phyloP scores from a whole-genome alignment of 371 early-diverging fungal genomes.

The Sporodiniella umbellata region DNA sequence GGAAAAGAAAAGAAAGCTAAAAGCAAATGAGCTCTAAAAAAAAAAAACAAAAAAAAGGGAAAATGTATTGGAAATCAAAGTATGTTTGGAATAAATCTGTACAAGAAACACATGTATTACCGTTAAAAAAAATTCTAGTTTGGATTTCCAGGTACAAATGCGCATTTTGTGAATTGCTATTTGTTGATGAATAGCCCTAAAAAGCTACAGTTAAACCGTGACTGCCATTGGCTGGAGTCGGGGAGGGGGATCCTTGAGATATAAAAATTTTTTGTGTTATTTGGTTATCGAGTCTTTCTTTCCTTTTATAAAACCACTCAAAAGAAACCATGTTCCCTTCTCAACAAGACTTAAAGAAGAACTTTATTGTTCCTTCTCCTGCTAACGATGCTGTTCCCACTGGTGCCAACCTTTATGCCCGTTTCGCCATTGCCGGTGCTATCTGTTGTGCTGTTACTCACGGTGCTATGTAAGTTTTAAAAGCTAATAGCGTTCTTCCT shows the following conservation, averaged over 20 bases:
- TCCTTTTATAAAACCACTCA: background rate
- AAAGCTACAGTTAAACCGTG: no score
- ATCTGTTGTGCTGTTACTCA: slow-evolving; percentile 74
- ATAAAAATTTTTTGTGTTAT: background rate
- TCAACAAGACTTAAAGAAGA: slow-evolving; percentile 42
- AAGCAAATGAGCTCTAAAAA: no score
- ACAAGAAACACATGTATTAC: no score
- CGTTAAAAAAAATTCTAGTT: no score
- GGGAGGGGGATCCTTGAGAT: background rate
- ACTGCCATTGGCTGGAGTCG: background rate
- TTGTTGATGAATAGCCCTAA: no score
- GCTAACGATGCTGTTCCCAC: slow-evolving; percentile 50
- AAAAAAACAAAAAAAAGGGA: no score
- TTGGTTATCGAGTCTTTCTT: background rate
- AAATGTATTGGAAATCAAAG: no score
- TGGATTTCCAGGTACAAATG: no score
- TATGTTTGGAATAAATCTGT: no score
- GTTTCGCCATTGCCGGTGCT: slow-evolving; percentile 76
- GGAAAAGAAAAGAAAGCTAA: no score
- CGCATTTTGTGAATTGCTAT: no score
- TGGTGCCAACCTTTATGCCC: slow-evolving; percentile 64
- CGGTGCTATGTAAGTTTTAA: slow-evolving; percentile 55
- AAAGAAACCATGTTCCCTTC: slow-evolving; percentile 38
- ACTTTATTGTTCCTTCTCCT: slow-evolving; percentile 44
- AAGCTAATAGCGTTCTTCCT: background rate